Evolutionary conservation across 2,329 filamentous ascomycete species (phyloP).

Genomic region (Sporothrix brasiliensis): DNA sequence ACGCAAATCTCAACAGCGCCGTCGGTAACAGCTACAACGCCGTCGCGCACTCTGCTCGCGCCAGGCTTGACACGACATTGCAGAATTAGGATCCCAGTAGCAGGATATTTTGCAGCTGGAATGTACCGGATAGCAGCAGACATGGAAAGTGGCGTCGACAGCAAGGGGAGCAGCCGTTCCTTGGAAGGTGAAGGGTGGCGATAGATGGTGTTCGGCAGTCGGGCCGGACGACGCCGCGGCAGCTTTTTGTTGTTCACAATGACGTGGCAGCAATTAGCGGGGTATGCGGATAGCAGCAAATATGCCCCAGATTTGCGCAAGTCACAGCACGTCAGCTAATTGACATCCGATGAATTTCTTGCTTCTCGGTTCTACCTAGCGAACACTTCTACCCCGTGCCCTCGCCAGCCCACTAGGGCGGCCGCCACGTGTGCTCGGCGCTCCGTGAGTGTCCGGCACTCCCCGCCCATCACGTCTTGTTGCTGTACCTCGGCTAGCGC

Average conservation of each 20-base stretch:
- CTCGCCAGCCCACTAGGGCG: slow-evolving; percentile 52
- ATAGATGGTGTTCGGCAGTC: not conserved
- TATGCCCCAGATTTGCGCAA: not conserved
- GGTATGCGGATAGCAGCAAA: slow-evolving; percentile 34
- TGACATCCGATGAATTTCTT: not conserved
- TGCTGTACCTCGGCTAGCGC: slow-evolving; percentile 46
- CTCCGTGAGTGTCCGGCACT: slow-evolving; percentile 42
- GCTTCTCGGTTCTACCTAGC: slow-evolving; percentile 42
- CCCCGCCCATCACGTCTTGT: slow-evolving; percentile 44
- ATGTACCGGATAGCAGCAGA: slow-evolving; percentile 49
- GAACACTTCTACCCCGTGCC: slow-evolving; percentile 51
- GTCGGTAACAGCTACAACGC: slow-evolving; percentile 59
- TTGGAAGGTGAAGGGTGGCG: not conserved
- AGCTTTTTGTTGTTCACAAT: not conserved
- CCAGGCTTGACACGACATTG: slow-evolving; percentile 70
- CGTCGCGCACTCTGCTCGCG: slow-evolving; percentile 62
- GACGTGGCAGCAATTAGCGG: not conserved
- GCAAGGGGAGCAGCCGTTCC: not conserved
- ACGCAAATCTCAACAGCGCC: slow-evolving; percentile 66
- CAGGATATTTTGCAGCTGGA: slow-evolving; percentile 52
- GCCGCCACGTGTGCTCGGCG: slow-evolving; percentile 40
- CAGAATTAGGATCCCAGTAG: slow-evolving; percentile 56
- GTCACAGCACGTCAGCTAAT: not conserved
- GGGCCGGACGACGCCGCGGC: not conserved
- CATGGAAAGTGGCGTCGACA: not conserved